Base-by-base conservation (phyloP, 495 filamentous ascomycete species). In the Talaromyces adpressus region DNA sequence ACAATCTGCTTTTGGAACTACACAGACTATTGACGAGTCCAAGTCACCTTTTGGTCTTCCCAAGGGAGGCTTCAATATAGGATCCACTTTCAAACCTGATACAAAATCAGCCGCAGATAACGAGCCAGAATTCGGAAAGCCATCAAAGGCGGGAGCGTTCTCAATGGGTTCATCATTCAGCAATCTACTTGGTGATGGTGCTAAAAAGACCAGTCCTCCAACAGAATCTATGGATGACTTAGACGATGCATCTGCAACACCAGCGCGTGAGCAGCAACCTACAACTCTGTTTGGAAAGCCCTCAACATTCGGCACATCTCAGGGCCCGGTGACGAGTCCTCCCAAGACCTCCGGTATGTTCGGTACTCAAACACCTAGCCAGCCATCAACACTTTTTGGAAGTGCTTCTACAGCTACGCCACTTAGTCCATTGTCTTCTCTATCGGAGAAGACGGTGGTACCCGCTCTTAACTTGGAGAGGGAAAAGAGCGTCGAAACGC, bases 11-110 rank as follows among this genome's bases (percentile, higher is more conserved):
- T 75, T 77, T 63, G 77, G 74, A 45, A 54, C 67, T 1, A 54
- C 75, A 9, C 74, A 82, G 63, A 77, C 77, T 32, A 65, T 74
- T 6, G 67, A 65, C 3, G 70, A 69, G 54, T 57, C 75, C 52
- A 70, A 77, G 47, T 73, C 73, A 9, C 70, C 74, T 5, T 88
- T 92, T 70, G 85, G 87, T 16, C 70, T 79, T 36, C 75, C 78
- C 9, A 54, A 65, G 16, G 66, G 73, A 59, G 80, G 82, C 0
- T 97, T 97, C 71, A 85, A 85, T 25, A 80, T 97, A 22, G 87
- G 84, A 2, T 90, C 88, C 51, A 89, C 85, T 14, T 97, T 97
- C 75, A 92, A 94, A 72, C 80, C 80, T 30, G 93, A 96, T 69
- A 82, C 81, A 8, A 77, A 81, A 59, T 83, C 83, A 25, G 83